phyloP scores from a whole-genome alignment of 192 early-diverging fungal species.

The Funneliformis mosseae region DNA sequence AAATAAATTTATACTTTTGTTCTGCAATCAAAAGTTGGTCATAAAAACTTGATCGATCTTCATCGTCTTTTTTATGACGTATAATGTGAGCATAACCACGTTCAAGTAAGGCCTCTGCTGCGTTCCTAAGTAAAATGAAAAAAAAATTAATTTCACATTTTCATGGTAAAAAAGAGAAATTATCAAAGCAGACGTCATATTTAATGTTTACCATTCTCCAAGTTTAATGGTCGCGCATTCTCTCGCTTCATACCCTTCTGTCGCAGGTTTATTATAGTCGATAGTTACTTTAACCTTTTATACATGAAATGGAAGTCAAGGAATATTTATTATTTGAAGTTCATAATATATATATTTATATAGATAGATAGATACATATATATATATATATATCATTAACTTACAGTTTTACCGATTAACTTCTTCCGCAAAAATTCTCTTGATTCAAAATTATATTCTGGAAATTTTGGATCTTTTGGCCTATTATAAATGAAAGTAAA shows the following conservation, averaged over 20 bases:
- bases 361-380: too few species aligned
- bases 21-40: slow-evolving; percentile 85
- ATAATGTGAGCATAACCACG: slow-evolving; percentile 79
- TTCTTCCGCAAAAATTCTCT: slow-evolving; percentile 86
- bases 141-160: background rate
- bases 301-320: background rate
- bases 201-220: slow-evolving; percentile 47
- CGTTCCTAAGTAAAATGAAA: slow-evolving; percentile 40
- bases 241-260: slow-evolving; percentile 79
- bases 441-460: slow-evolving; percentile 84
- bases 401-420: slow-evolving; percentile 87
- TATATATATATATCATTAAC: slow-evolving; percentile 30
- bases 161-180: background rate
- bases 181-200: background rate
- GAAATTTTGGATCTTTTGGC: slow-evolving; percentile 69
- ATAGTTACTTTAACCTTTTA: slow-evolving; percentile 55
- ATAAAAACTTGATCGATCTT: slow-evolving; percentile 83
- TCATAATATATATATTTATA: background rate
- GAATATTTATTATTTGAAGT: too few species aligned
- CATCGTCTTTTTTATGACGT: slow-evolving; percentile 81
- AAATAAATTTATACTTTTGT: slow-evolving; percentile 47
- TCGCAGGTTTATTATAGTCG: slow-evolving; percentile 91
- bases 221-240: slow-evolving; percentile 85
- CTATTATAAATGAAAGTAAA: slow-evolving; percentile 36
- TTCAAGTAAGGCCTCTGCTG: slow-evolving; percentile 62